Conservation (phyloP, 2,329 filamentous ascomycete genomes). For the Calycina herbarum region DNA sequence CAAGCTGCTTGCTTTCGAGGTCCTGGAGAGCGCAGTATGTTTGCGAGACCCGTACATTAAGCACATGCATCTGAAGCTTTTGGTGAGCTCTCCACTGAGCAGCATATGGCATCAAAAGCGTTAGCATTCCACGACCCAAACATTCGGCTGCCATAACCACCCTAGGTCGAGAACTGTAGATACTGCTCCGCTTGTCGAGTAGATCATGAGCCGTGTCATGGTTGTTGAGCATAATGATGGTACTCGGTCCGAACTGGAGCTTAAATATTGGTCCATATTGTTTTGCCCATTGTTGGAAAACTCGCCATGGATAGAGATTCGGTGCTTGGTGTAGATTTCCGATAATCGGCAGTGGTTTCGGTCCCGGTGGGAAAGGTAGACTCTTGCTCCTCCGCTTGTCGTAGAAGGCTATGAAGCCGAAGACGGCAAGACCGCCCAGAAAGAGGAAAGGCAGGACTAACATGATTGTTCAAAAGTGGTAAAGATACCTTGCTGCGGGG, state of each 20-base stretch:
- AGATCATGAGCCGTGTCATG: slow-evolving; percentile 18
- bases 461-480: slow-evolving; percentile 3
- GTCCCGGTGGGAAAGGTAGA: slow-evolving; percentile 14
- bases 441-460: slow-evolving; percentile 6
- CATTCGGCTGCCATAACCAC: slow-evolving; percentile 15
- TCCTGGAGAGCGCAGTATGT: slow-evolving; percentile 18
- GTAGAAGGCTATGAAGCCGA: slow-evolving; percentile 1
- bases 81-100: slow-evolving; percentile 15
- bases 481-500: background rate
- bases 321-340: slow-evolving; percentile 16
- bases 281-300: slow-evolving; percentile 16
- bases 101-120: slow-evolving; percentile 15
- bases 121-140: slow-evolving; percentile 15
- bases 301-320: slow-evolving; percentile 12
- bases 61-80: slow-evolving; percentile 14
- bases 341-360: slow-evolving; percentile 10
- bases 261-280: slow-evolving; percentile 18
- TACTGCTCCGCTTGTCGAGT: slow-evolving; percentile 15
- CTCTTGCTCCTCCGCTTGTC: background rate
- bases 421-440: slow-evolving; percentile 1
- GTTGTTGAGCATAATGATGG: slow-evolving; percentile 16
- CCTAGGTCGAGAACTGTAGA: slow-evolving; percentile 17
- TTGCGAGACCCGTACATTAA: slow-evolving; percentile 12
- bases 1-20: slow-evolving; percentile 15
- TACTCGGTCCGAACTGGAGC: slow-evolving; percentile 13